A percentile compares a stretch with the other conserved stretches of the same genome.
Conservation (phyloP, 345 rosid species). For the Leavenworthia alabamica region DNA sequence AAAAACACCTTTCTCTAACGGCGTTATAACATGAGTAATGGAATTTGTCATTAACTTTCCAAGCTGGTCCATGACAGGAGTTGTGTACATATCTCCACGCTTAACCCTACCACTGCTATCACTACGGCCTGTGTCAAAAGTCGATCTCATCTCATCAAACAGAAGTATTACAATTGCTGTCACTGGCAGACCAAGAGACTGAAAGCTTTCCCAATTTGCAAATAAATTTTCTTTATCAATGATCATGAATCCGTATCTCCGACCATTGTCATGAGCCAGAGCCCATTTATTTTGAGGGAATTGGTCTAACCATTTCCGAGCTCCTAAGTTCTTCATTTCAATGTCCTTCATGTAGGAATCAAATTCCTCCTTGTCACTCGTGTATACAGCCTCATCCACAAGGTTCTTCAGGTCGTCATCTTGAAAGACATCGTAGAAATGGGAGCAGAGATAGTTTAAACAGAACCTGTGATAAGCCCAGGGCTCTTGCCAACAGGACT, state of each 20-base stretch:
- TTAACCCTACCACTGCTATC: no score
- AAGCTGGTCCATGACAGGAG: background rate
- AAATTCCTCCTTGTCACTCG: no score
- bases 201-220: background rate
- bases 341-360: no score
- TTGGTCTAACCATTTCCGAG: background rate
- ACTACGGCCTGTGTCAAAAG: no score
- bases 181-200: background rate
- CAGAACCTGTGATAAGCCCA: constrained; percentile 5
- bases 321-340: no score
- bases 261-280: constrained; percentile 10
- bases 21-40: background rate
- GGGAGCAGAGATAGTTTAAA: background rate
- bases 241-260: background rate
- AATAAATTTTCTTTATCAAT: background rate
- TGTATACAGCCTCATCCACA: no score
- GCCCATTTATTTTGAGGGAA: constrained; percentile 8
- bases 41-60: background rate
- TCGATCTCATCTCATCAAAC: background rate
- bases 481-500: constrained; percentile 5
- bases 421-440: background rate
- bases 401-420: background rate
- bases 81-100: background rate
- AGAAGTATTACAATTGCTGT: background rate
- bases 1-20: background rate